Evolutionary conservation across 2,329 filamentous ascomycete species (phyloP), one percentile per base, ranked within the genome.

Genomic region (Venturiaceae sp.): DNA sequence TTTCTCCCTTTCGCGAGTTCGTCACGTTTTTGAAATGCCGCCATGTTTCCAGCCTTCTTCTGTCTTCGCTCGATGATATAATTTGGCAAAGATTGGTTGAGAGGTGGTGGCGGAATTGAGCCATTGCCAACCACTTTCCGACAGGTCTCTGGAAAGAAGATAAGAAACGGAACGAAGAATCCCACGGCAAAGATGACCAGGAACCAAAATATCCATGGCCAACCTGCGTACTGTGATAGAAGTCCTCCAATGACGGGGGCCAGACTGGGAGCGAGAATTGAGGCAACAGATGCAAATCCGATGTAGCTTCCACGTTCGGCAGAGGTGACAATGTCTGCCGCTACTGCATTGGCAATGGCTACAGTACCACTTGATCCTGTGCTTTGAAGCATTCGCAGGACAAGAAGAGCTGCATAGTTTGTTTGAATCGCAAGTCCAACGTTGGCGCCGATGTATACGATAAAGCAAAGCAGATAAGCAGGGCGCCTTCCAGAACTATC

Each of bases 191-290:
- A 69, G 58, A 76, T 75, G 33, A 68, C 64, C 9, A 73, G 66
- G 50, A 73, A 73, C 69, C 69, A 73, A 62, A 74, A 74, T n/a
- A 72, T 72, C 1, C 68, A 68, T 34, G 69, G 66, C 66, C 71
- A 74, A 9, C 71, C 71, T 1, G 73, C 65, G 2, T 62, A 66
- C 32, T 72, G 69, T 1, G 69, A 65, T 0, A 72, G 56, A 1
- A 68, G 64, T 8, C 70, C 70, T 21, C 70, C 72, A 13, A 74
- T 67, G 0, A 71, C 68, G 23, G 72, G 72, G 9, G 8, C 58
- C 6, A 60, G 19, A 26, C 36, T 28, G n/a, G 60, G 60, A 16
- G 23, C 62, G 16, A 63, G 60, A 60, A 65, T 66, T 2, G 65
- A 62, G 13, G 66, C 68, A 7, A 63, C 62, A 2, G 63, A 65